phyloP scores from a whole-genome alignment of 148 eudicot species.

The Bassia scoparia region DNA sequence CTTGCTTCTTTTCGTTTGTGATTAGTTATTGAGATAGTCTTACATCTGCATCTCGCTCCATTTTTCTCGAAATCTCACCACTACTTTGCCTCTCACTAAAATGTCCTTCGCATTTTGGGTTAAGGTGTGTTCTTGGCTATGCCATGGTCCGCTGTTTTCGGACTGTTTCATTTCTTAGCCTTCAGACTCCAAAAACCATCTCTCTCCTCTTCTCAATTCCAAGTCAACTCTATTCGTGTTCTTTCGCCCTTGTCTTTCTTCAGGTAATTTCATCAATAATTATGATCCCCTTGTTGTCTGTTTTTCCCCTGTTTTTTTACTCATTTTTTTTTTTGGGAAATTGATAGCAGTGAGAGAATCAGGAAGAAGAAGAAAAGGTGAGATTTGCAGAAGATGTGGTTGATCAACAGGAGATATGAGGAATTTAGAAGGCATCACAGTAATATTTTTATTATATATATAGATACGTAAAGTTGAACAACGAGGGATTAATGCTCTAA shows the following conservation, averaged over 20 bases:
- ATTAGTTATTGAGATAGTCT: too few species aligned
- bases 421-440: slow-evolving; percentile 49
- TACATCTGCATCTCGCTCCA: too few species aligned
- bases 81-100: too few species aligned
- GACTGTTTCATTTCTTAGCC: slow-evolving; percentile 63
- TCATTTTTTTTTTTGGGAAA: slow-evolving; percentile 3
- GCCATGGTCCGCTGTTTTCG: slow-evolving; percentile 92
- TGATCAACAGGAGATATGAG: slow-evolving; percentile 60
- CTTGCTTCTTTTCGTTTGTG: too few species aligned
- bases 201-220: slow-evolving; percentile 21
- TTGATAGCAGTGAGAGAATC: slow-evolving; percentile 21
- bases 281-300: too few species aligned
- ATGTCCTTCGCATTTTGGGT: too few species aligned
- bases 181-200: slow-evolving; percentile 47
- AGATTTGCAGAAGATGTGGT: slow-evolving; percentile 88
- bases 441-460: not conserved
- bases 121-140: slow-evolving; percentile 60
- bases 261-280: slow-evolving; percentile 39
- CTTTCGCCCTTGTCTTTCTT: slow-evolving; percentile 73
- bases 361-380: slow-evolving; percentile 65
- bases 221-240: slow-evolving; percentile 25
- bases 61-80: too few species aligned
- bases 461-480: slow-evolving; percentile 7
- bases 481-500: slow-evolving; percentile 53
- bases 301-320: slow-evolving; percentile 10